These are phyloP conservation scores for Leersia perrieri DNA, from an alignment of 176 grass and related monocot species.

Conservation along the genomic window DNA sequence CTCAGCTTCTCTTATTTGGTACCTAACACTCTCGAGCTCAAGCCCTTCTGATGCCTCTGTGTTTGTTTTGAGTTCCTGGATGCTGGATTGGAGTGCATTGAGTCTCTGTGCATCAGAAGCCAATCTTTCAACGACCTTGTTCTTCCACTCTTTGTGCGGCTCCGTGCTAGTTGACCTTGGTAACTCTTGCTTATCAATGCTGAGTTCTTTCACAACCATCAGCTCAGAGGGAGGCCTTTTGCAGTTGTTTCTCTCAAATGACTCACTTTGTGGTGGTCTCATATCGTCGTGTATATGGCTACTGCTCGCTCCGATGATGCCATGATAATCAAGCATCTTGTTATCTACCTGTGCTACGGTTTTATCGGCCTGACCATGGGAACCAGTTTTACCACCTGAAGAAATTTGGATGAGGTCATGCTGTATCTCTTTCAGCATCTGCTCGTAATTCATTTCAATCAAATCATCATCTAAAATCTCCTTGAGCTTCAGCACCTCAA, in stretches of 20 bases:
- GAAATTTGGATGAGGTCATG: conserved; percentile 74
- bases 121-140: conserved; percentile 61
- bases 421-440: conserved; percentile 83
- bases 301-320: conserved; percentile 42
- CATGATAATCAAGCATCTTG: conserved; percentile 44
- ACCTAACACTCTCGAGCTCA: conserved; percentile 53
- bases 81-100: conserved; percentile 55
- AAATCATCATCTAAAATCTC: conserved; percentile 64
- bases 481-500: conserved; percentile 73
- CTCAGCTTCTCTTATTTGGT: conserved; percentile 76
- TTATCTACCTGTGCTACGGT: conserved; percentile 46
- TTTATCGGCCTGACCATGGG: conserved; percentile 27
- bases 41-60: conserved; percentile 56
- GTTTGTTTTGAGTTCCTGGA: conserved; percentile 68
- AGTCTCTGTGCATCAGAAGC: conserved; percentile 75
- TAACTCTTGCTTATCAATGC: conserved; percentile 72
- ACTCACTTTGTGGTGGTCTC: conserved; percentile 42
- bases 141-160: conserved; percentile 64
- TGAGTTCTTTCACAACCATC: conserved; percentile 72
- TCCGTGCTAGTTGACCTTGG: conserved; percentile 32
- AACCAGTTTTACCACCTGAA: conserved; percentile 34
- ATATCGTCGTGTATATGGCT: conserved; percentile 41
- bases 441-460: conserved; percentile 47
- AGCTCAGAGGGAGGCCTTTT: conserved; percentile 39
- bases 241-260: conserved; percentile 47